A percentile compares a stretch with the other conserved stretches of the same genome.
These are phyloP conservation scores for Auriscalpium microsporum DNA, from an alignment of 768 basidiomycete species.

Conservation along the genomic window DNA sequence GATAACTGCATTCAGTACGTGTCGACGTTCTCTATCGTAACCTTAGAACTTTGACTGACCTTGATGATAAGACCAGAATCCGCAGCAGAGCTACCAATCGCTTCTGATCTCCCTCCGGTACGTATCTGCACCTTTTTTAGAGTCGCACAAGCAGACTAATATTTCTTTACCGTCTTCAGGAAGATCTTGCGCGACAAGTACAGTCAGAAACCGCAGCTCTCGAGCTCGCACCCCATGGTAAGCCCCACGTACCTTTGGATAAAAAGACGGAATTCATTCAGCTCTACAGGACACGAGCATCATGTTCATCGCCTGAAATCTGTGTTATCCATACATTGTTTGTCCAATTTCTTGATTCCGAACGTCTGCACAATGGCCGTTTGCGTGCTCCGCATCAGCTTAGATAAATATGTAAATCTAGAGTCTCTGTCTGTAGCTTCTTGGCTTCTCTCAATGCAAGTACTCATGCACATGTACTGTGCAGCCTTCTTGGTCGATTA, in stretches of 20 bases:
- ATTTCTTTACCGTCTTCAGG: constrained; percentile 21
- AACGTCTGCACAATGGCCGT: too few species aligned
- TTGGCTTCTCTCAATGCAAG: too few species aligned
- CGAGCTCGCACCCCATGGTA: constrained; percentile 68
- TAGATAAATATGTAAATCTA: too few species aligned
- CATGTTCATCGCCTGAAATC: not conserved
- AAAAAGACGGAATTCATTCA: too few species aligned
- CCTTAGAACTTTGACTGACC: not conserved
- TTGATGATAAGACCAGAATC: constrained; percentile 31
- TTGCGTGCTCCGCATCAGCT: too few species aligned
- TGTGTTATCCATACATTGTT: not conserved
- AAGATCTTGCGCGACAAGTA: constrained; percentile 49
- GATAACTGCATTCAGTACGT: constrained; percentile 47
- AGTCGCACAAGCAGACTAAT: too few species aligned
- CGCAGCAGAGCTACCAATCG: constrained; percentile 56
- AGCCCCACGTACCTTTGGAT: constrained; percentile 8
- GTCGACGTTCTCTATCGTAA: not conserved
- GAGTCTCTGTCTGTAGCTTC: too few species aligned
- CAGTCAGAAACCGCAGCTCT: constrained; percentile 64
- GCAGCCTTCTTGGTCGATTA: too few species aligned
- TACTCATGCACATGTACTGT: too few species aligned
- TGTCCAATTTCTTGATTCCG: too few species aligned
- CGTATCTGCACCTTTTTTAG: constrained; percentile 1
- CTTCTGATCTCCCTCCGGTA: constrained; percentile 51
- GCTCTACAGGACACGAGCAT: constrained; percentile 21